Evolutionary conservation across 2,329 filamentous ascomycete genomes (phyloP).

Genomic region (Chaetothyriales sp.): DNA sequence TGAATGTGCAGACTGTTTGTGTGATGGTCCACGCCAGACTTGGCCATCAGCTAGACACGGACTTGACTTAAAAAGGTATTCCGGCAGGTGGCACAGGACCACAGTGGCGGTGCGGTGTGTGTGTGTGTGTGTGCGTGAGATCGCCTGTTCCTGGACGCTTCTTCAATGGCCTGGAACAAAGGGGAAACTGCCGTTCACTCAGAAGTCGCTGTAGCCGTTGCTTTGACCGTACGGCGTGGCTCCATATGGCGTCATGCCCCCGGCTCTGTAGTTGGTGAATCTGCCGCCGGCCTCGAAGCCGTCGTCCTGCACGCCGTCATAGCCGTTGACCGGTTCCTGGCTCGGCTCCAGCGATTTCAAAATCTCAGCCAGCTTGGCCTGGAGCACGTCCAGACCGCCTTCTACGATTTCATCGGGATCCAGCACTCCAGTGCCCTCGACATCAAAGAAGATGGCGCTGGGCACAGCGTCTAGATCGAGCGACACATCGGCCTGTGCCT

Average conservation of each 20-base stretch:
- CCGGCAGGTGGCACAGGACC: background rate
- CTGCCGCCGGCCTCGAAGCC: slow-evolving; percentile 19
- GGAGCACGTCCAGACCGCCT: slow-evolving; percentile 74
- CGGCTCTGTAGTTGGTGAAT: slow-evolving; percentile 18
- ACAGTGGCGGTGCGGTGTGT: too few species aligned
- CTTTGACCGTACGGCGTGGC: slow-evolving; percentile 47
- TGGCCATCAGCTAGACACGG: background rate
- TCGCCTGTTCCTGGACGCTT: background rate
- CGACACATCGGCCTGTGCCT: slow-evolving; percentile 69
- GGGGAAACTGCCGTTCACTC: background rate
- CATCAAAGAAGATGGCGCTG: slow-evolving; percentile 77
- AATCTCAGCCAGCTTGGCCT: slow-evolving; percentile 75
- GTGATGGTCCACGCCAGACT: background rate
- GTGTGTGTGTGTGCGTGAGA: too few species aligned
- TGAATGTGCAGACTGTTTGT: background rate
- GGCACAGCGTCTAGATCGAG: slow-evolving; percentile 88
- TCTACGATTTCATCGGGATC: slow-evolving; percentile 83
- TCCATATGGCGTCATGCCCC: slow-evolving; percentile 43
- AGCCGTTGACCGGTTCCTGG: slow-evolving; percentile 21
- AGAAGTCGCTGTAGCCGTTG: slow-evolving; percentile 22
- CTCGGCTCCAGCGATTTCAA: slow-evolving; percentile 42
- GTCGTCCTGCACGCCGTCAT: slow-evolving; percentile 29
- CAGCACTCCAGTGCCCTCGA: slow-evolving; percentile 77
- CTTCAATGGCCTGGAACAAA: background rate
- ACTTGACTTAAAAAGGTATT: background rate